Base-by-base conservation (phyloP, 768 basidiomycete genomes). In the Hypholoma fasciculare region DNA sequence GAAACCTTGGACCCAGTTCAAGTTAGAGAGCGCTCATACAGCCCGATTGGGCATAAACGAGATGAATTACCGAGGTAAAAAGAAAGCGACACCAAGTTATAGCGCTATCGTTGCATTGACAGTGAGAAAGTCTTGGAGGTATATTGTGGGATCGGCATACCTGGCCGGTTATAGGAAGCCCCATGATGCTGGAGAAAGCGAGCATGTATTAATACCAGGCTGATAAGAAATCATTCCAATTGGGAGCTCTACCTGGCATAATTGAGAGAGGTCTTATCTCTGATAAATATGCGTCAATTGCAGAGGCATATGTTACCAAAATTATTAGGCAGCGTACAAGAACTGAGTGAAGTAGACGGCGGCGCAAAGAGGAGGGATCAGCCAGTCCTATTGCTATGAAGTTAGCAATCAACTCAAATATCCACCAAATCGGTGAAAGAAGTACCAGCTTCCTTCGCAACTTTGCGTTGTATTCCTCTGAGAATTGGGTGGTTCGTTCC, bases 341-440 rank as follows among this genome's bases (percentile, higher is more conserved):
- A 82, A 88, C 63, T 88, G 85, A 0, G 83, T 84, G 65, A 88
- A 88, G 68, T 87, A 88, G 12, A 88, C 86, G 2, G 84, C 82
- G 1, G 86, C 68, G 54, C 68, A 69, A 23, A 69, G 49, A 5
- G 69, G 69, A 6, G 69, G 69, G 34, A 70, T 70, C 5, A 67
- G 37, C 59, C 61, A 52, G 40, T 70, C 69, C 69, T 70, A 37
- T 23, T 16, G 3, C 19, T 9, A 56, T 37, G 4, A 49, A 42
- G 48, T 50, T n/a, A 14, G 46, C 7, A 36, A 49, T 16, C 19
- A 47, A 30, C 40, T 11, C 60, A 42, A 16, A 14, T 34, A 13
- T 7, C 11, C 23, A 5, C 2, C 36, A 19, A n/a, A 44, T 34
- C 51, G 40, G 27, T 13, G 52, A 26, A 6, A 30, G 17, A 62